Base-by-base conservation (phyloP, 148 eudicot species). In the Suaeda aralocaspica region DNA sequence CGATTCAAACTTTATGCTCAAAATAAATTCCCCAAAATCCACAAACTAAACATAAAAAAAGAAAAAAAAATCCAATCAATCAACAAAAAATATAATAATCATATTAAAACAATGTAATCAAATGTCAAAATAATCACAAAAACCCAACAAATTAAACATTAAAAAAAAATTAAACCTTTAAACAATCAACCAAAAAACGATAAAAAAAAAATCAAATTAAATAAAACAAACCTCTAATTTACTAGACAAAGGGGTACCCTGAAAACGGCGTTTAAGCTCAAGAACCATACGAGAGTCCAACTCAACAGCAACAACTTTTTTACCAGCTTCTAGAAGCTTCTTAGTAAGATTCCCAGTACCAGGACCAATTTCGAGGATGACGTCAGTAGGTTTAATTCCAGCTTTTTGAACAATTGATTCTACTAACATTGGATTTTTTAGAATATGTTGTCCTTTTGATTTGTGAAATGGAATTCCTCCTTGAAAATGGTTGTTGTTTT, bases 401-500 rank as follows among this genome's bases (percentile, higher is more conserved):
- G 92, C 79, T 80, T 92, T 92, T 39, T 85, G 82, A 46, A 89
- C 81, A 42, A 92, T 87, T 6, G 87, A 67, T 28, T 89, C 92
- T 44, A 92, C 83, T 14, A 92, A 62, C 59, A 88, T 76, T 3
- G 98, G 93, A 30, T 92, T 90, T 69, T 90, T 90, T 0, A 90
- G 72, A 6, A 92, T 90, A 29, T 92, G 98, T 67, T 92, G 98
- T 0, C 98, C 98, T 65, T 88, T 89, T 0, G 98, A 92, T 70
- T 92, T 92, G 84, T 89, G 92, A 65, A 90, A 90, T 0, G 84
- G 85, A n/a, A 92, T 92, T 14, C 98, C 96, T 9, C 98, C 96
- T 72, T 90, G 98, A 45, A 86, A 88, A 66, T 84, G 73, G 67
- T 46, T 58, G 42, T 68, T 55, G 5, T 72, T 79, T 21, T 64